A percentile compares a stretch with the other conserved stretches of the same genome.
Evolutionary conservation across 306 rosid species (phyloP).

Genomic region (Styphnolobium japonicum): DNA sequence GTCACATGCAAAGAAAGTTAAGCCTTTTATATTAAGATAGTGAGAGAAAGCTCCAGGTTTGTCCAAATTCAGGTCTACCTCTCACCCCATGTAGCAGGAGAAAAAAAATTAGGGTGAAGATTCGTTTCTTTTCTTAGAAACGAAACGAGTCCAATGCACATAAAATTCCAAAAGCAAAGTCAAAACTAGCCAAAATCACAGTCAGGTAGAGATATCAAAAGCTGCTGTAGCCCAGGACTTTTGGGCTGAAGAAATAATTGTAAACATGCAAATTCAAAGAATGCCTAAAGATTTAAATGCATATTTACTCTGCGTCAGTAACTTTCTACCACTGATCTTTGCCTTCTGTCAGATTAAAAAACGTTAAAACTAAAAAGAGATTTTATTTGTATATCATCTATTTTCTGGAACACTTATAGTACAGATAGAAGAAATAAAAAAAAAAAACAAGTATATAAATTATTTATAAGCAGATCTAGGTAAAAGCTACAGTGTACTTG

Average conservation of each 20-base stretch:
- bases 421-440: no score
- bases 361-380: not conserved
- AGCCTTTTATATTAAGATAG: not conserved
- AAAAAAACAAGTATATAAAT: no score
- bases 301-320: not conserved
- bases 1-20: slow-evolving; percentile 40
- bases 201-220: not conserved
- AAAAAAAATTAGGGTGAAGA: not conserved
- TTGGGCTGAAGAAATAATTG: not conserved
- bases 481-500: no score
- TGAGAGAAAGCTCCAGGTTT: not conserved
- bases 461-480: no score
- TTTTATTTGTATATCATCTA: not conserved
- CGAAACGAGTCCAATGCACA: slow-evolving; percentile 29
- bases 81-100: not conserved
- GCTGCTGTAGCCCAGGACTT: not conserved
- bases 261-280: not conserved
- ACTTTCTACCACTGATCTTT: not conserved
- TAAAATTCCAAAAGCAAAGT: not conserved
- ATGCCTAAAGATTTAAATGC: not conserved
- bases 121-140: slow-evolving; percentile 26
- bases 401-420: no score
- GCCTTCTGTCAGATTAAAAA: not conserved
- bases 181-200: not conserved
- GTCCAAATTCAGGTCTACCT: slow-evolving; percentile 3